Conservation (phyloP, 2,329 filamentous ascomycete species). For the Fusarium clavum region DNA sequence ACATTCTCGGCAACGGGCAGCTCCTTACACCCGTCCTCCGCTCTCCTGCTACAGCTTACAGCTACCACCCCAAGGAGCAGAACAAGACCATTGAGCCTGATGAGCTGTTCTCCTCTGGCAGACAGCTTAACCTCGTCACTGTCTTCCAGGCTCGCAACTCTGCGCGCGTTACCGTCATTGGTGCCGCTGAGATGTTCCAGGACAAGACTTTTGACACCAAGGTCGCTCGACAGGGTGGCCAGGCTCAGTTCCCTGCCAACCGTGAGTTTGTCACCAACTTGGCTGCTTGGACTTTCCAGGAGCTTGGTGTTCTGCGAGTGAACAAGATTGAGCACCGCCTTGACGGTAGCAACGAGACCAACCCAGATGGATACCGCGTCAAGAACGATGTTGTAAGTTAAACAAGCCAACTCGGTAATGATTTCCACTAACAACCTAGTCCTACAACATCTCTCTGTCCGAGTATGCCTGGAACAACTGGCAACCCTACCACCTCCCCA, state of each 20-base stretch:
- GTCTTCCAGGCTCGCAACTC: conserved; percentile 92
- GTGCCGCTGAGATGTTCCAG: conserved; percentile 86
- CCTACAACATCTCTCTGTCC: conserved; percentile 88
- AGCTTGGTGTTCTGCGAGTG: conserved; percentile 88
- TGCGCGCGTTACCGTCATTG: conserved; percentile 86
- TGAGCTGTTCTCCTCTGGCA: conserved; percentile 85
- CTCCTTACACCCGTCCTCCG: conserved; percentile 85
- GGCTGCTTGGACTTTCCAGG: conserved; percentile 96
- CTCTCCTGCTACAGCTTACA: conserved; percentile 88
- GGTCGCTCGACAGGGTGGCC: conserved; percentile 70
- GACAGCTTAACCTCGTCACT: conserved; percentile 86
- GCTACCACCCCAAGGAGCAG: conserved; percentile 93
- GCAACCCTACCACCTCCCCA: conserved; percentile 76
- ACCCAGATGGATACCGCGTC: conserved; percentile 91
- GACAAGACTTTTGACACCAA: conserved; percentile 89
- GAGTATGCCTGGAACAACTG: conserved; percentile 83
- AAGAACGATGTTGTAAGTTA: conserved; percentile 93
- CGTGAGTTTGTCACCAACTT: conserved; percentile 86
- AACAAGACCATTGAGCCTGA: conserved; percentile 71
- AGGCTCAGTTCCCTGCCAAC: conserved; percentile 76
- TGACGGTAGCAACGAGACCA: conserved; percentile 67
- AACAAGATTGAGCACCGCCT: conserved; percentile 84
- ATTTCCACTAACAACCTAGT: conserved; percentile 61
- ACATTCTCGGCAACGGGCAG: conserved; percentile 81
- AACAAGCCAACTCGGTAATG: neutral